Evolutionary conservation across 2,329 filamentous ascomycete species (phyloP).

Genomic region (Colletotrichum cereale): DNA sequence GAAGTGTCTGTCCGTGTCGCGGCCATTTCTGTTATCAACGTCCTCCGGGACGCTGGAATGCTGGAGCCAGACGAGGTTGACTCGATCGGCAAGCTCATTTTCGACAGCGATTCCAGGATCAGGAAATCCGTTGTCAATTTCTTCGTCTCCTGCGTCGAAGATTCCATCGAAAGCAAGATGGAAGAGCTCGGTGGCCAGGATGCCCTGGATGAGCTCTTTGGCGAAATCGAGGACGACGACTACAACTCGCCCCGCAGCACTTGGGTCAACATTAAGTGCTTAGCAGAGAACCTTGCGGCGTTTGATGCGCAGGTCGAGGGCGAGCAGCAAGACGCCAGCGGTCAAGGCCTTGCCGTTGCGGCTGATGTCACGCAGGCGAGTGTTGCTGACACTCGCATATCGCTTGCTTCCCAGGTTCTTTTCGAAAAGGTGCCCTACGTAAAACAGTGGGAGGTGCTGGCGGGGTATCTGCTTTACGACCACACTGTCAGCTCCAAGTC

Average conservation of each 20-base stretch:
- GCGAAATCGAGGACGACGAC: constrained; percentile 79
- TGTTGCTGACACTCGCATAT: constrained; percentile 83
- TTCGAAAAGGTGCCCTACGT: constrained; percentile 87
- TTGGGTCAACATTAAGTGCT: constrained; percentile 93
- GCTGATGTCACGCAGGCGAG: constrained; percentile 71
- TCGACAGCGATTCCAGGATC: constrained; percentile 86
- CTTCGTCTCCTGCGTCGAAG: constrained; percentile 88
- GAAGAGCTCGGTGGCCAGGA: constrained; percentile 89
- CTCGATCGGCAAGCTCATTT: constrained; percentile 86
- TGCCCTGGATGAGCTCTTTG: constrained; percentile 79
- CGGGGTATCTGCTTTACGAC: constrained; percentile 92
- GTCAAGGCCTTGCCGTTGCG: constrained; percentile 62
- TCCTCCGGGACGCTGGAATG: constrained; percentile 85
- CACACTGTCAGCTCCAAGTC: constrained; percentile 76
- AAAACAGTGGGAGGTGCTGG: constrained; percentile 87
- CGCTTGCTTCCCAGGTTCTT: constrained; percentile 85
- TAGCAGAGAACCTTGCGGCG: constrained; percentile 84
- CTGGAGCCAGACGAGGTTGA: constrained; percentile 94
- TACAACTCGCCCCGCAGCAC: constrained; percentile 80
- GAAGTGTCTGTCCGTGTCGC: constrained; percentile 84
- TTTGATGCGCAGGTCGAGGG: constrained; percentile 81
- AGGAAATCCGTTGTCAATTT: constrained; percentile 91
- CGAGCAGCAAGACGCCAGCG: constrained; percentile 60
- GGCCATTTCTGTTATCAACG: constrained; percentile 84
- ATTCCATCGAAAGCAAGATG: constrained; percentile 81